Conservation (phyloP, 2,329 filamentous ascomycete genomes). For the Alternaria rosae region DNA sequence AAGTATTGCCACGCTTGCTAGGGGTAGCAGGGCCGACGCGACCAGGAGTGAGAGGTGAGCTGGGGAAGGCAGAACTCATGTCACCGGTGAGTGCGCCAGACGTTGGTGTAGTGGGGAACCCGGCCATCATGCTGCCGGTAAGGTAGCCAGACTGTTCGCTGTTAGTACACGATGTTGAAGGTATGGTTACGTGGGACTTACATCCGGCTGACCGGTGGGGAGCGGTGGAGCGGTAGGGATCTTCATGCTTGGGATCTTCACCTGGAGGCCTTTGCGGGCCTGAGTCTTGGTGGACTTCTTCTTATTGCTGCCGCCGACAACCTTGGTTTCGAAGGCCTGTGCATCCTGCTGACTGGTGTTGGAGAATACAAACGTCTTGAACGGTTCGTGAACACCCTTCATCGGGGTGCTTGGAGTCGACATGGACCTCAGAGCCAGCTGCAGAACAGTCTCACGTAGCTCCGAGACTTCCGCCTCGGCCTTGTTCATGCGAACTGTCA, state of each 20-base stretch:
- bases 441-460: neutral
- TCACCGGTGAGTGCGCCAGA: neutral
- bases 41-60: constrained; percentile 14
- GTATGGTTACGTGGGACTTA: constrained; percentile 5
- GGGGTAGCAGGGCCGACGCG: constrained; percentile 19
- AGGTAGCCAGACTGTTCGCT: neutral
- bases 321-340: neutral
- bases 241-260: constrained; percentile 16
- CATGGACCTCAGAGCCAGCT: neutral
- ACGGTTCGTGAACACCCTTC: fast-evolving
- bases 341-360: neutral
- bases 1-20: constrained; percentile 10
- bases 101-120: neutral
- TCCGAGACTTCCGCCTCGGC: constrained; percentile 77
- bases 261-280: constrained; percentile 16
- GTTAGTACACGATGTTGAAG: neutral
- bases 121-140: neutral
- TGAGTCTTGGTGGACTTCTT: constrained; percentile 3
- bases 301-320: neutral
- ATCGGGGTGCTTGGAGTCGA: neutral
- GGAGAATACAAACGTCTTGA: neutral
- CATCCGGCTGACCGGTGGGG: constrained; percentile 1
- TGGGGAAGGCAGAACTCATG: neutral
- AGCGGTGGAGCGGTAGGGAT: constrained; percentile 16
- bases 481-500: constrained; percentile 97